These are phyloP conservation scores for Colletotrichum horii DNA, from an alignment of 2,329 filamentous ascomycete genomes.

Conservation along the genomic window DNA sequence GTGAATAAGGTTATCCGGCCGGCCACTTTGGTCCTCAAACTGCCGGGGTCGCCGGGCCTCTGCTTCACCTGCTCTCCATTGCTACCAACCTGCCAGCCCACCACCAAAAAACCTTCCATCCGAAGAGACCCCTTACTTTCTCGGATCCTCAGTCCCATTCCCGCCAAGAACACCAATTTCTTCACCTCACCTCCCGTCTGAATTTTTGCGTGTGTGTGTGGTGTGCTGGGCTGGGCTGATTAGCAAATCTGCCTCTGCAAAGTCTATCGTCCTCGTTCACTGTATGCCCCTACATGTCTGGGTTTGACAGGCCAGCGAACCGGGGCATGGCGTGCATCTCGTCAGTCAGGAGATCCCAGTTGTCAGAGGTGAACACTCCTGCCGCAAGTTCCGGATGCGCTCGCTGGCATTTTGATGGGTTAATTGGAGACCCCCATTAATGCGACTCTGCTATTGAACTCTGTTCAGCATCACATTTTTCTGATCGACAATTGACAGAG, in stretches of 20 bases:
- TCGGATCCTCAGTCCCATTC: background rate
- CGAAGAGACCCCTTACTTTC: background rate
- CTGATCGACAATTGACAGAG: background rate
- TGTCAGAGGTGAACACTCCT: background rate
- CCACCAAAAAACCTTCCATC: background rate
- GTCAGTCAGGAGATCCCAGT: background rate
- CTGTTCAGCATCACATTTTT: background rate
- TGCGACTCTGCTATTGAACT: background rate
- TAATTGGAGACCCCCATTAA: background rate
- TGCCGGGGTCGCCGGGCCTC: background rate
- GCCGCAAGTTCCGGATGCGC: background rate
- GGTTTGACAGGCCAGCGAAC: background rate
- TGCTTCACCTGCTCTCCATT: background rate
- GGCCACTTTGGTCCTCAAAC: background rate
- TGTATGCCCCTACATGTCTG: background rate
- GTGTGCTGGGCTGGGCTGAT: background rate
- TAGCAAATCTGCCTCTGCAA: background rate
- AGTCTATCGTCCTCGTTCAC: background rate
- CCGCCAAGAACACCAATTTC: background rate
- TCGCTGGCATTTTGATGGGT: background rate
- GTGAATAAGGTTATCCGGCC: conserved; percentile 13
- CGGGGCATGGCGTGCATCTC: background rate
- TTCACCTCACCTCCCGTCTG: background rate
- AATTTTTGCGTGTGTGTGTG: background rate
- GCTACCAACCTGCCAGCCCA: background rate